Evolutionary conservation across 73 alveolate species (phyloP).

Genomic region (Uronychia setigera): DNA sequence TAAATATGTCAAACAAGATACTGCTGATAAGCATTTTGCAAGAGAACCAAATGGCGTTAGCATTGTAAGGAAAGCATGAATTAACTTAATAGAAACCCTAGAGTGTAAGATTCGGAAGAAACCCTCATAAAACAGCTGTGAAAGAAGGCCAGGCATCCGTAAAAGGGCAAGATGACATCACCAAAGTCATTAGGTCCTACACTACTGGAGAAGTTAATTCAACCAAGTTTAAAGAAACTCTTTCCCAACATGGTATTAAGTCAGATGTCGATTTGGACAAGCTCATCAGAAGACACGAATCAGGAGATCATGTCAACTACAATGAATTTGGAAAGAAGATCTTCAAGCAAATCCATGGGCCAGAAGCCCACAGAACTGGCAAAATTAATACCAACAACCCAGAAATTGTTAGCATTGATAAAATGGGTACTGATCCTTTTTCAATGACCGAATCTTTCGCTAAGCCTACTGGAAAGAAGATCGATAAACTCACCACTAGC

Average conservation of each 20-base stretch:
- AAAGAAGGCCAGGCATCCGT: background rate
- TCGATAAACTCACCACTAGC: constrained; percentile 20
- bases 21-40: background rate
- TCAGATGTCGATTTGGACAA: constrained; percentile 27
- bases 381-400: constrained; percentile 45
- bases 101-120: background rate
- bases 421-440: constrained; percentile 31
- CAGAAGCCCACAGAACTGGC: constrained; percentile 28
- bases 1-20: background rate
- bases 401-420: constrained; percentile 33
- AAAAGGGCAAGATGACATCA: constrained; percentile 22
- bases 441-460: constrained; percentile 23
- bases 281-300: constrained; percentile 32
- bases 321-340: constrained; percentile 38
- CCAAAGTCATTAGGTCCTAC: constrained; percentile 9
- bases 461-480: constrained; percentile 12
- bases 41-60: background rate
- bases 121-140: background rate
- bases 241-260: constrained; percentile 3
- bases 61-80: background rate
- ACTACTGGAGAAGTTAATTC: constrained; percentile 23
- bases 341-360: constrained; percentile 36
- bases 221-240: constrained; percentile 1
- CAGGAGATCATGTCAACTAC: constrained; percentile 31
- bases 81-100: background rate